phyloP scores from a whole-genome alignment of 2,329 filamentous ascomycete genomes.

The Fusarium sp. region DNA sequence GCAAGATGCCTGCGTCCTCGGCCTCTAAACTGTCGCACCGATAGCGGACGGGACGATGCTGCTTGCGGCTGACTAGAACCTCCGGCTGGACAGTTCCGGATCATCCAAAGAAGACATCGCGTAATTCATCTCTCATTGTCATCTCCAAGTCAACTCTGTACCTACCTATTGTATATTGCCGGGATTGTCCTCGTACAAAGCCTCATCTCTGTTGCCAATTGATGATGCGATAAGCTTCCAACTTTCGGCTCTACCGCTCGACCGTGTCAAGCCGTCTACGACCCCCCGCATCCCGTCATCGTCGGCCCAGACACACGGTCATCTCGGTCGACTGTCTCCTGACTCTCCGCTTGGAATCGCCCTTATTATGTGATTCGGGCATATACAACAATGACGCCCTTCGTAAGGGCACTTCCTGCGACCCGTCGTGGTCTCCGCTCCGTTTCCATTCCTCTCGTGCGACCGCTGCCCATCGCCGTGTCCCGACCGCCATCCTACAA shows the following conservation, averaged over 20 bases:
- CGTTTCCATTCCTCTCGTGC: conserved; percentile 17
- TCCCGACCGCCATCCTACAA: conserved; percentile 5
- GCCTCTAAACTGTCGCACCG: conserved; percentile 14
- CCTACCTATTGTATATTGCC: not conserved
- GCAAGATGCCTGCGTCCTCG: not conserved
- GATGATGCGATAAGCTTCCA: conserved; percentile 27
- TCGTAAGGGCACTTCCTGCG: conserved; percentile 38
- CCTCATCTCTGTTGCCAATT: not conserved
- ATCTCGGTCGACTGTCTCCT: conserved; percentile 37
- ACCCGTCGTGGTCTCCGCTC: conserved; percentile 26
- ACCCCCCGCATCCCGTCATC: conserved; percentile 43
- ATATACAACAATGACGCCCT: conserved; percentile 41
- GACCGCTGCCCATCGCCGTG: conserved; percentile 2
- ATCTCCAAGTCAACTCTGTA: not conserved
- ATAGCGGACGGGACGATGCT: conserved; percentile 36
- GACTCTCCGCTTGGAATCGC: conserved; percentile 14
- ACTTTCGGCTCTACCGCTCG: conserved; percentile 19
- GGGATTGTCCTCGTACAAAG: not conserved
- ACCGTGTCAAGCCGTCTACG: conserved; percentile 33
- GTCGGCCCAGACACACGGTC: conserved; percentile 31
- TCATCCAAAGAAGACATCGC: not conserved
- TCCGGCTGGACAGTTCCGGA: not conserved
- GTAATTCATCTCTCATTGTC: conserved; percentile 10
- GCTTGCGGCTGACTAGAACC: conserved; percentile 11
- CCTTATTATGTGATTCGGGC: conserved; percentile 40